phyloP scores from a whole-genome alignment of 257 asterid species.

The Thymus quinquecostatus region DNA sequence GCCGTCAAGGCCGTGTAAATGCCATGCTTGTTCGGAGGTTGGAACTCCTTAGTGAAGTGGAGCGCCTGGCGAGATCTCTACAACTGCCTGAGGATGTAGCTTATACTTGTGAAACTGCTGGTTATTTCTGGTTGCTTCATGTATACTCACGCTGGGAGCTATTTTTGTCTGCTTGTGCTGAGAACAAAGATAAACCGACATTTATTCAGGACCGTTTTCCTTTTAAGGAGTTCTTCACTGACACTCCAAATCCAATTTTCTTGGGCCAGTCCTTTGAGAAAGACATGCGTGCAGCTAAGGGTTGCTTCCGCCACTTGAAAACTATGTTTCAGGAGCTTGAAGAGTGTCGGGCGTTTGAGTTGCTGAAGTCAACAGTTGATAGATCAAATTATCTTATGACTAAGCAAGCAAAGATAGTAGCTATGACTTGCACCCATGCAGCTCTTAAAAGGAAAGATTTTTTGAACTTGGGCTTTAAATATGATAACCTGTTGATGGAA shows the following conservation, averaged over 20 bases:
- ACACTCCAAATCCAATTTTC: slow-evolving; percentile 77
- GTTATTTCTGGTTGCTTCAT: slow-evolving; percentile 95
- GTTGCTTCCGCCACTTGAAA: slow-evolving; percentile 91
- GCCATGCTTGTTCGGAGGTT: slow-evolving; percentile 96
- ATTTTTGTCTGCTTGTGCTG: slow-evolving; percentile 78
- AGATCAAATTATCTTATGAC: slow-evolving; percentile 93
- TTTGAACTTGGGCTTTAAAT: slow-evolving; percentile 87
- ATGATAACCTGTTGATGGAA: slow-evolving; percentile 96
- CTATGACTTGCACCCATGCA: slow-evolving; percentile 99
- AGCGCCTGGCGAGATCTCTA: slow-evolving; percentile 90
- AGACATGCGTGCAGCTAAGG: slow-evolving; percentile 94
- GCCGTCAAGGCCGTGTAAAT: slow-evolving; percentile 99
- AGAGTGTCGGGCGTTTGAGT: slow-evolving; percentile 98
- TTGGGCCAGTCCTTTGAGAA: slow-evolving; percentile 71
- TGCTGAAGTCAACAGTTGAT: slow-evolving; percentile 95
- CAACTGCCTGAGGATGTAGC: slow-evolving; percentile 96
- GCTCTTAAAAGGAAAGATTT: slow-evolving; percentile 98
- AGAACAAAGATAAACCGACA: slow-evolving; percentile 68
- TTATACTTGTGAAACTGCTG: slow-evolving; percentile 98
- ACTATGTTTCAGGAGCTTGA: slow-evolving; percentile 98
- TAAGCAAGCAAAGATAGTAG: slow-evolving; percentile 97
- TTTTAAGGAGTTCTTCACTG: slow-evolving; percentile 83
- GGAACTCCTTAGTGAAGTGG: slow-evolving; percentile 95
- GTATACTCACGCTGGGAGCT: slow-evolving; percentile 98
- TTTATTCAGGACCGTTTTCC: slow-evolving; percentile 84